Percentiles rank a stretch among this genome's conserved stretches.
phyloP scores from a whole-genome alignment of 345 rosid genomes.

The Salix udensis region DNA sequence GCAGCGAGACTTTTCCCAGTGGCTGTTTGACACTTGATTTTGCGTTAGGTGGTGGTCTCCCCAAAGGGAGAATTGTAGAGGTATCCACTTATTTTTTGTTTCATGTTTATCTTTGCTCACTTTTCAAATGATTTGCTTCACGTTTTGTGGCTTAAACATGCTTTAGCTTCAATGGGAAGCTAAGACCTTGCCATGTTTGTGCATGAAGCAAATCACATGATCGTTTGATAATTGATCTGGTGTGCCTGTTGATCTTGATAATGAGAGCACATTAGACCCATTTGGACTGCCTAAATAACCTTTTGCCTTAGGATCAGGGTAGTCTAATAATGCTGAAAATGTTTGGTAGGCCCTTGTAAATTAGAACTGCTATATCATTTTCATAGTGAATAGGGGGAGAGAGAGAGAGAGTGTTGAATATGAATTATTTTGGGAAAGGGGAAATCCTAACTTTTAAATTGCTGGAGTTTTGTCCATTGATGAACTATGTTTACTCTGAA shows the following conservation, averaged over 20 bases:
- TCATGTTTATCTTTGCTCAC: slow-evolving; percentile 2
- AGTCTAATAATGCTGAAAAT: background rate
- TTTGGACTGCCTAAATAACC: too few species aligned
- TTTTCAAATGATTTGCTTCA: background rate
- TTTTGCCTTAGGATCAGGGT: too few species aligned
- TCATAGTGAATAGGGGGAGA: too few species aligned
- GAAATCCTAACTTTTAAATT: background rate
- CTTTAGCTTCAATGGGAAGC: background rate
- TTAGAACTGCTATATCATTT: too few species aligned
- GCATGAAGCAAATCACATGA: background rate
- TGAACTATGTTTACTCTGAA: background rate
- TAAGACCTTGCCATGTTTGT: background rate
- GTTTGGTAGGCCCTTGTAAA: background rate
- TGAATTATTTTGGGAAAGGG: too few species aligned
- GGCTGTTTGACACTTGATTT: slow-evolving; percentile 89
- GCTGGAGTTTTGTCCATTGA: background rate
- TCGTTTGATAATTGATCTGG: background rate
- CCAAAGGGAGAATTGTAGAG: slow-evolving; percentile 95
- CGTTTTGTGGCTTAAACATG: background rate
- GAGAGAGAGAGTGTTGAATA: too few species aligned
- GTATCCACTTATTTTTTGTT: slow-evolving; percentile 26
- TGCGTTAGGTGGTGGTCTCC: slow-evolving; percentile 95
- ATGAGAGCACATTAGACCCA: background rate
- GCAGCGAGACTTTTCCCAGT: slow-evolving; percentile 89
- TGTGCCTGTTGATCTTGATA: background rate